A percentile compares a stretch with the other conserved stretches of the same genome.
Evolutionary conservation across 2,329 filamentous ascomycete genomes (phyloP).

Genomic region (Cladosporium phlei): DNA sequence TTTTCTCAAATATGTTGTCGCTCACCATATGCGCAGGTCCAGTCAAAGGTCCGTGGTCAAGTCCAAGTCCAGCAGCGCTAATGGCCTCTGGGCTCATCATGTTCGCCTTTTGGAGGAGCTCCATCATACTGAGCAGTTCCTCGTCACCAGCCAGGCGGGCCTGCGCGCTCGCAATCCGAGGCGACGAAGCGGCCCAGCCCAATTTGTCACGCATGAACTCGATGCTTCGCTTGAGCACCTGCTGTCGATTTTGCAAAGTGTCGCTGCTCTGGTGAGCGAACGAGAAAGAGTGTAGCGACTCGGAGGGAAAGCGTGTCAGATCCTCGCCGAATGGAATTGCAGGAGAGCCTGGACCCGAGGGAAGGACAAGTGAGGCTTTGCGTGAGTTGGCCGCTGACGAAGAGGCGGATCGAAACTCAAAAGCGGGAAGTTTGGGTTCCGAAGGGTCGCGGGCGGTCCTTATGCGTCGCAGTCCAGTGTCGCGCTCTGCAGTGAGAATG

Average conservation of each 20-base stretch:
- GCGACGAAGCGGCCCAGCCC: conserved; percentile 71
- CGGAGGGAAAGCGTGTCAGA: conserved; percentile 83
- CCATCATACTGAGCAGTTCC: conserved; percentile 86
- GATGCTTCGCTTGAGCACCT: conserved; percentile 84
- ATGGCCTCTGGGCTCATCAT: conserved; percentile 66
- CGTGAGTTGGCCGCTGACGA: conserved; percentile 57
- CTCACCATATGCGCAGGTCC: conserved; percentile 70
- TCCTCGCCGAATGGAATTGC: conserved; percentile 74
- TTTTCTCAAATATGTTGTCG: conserved; percentile 79
- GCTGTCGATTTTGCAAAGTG: conserved; percentile 83
- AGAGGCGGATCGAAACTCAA: conserved; percentile 59
- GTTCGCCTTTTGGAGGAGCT: conserved; percentile 76
- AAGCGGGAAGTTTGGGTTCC: conserved; percentile 68
- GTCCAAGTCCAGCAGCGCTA: conserved; percentile 44
- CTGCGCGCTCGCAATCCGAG: conserved; percentile 76
- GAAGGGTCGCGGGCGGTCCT: conserved; percentile 71
- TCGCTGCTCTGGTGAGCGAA: conserved; percentile 96
- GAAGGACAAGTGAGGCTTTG: conserved; percentile 50
- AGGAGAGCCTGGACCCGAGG: conserved; percentile 65
- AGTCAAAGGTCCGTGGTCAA: conserved; percentile 63
- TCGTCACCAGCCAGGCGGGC: conserved; percentile 76
- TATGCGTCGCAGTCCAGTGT: conserved; percentile 77
- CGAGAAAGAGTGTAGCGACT: conserved; percentile 96
- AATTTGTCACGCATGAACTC: conserved; percentile 95
- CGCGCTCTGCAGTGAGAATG: conserved; percentile 58